A percentile compares a stretch with the other conserved stretches of the same genome.
phyloP scores from a whole-genome alignment of 129 eudicot genomes.

The Artemisia argyi region DNA sequence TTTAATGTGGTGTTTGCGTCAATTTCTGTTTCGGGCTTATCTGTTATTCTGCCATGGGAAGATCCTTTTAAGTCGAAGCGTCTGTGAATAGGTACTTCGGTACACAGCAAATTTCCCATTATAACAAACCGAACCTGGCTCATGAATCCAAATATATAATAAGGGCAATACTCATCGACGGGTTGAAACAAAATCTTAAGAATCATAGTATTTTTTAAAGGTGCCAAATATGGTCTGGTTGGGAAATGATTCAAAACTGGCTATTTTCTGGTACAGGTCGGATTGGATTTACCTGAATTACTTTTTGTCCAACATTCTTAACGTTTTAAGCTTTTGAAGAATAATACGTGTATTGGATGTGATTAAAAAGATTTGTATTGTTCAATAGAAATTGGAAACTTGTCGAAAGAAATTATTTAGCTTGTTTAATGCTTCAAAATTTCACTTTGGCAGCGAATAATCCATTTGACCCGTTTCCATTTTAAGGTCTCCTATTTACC shows the following conservation, averaged over 20 bases:
- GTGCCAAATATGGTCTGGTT: background rate
- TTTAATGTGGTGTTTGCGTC: conserved; percentile 87
- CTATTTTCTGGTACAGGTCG: background rate
- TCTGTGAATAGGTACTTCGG: conserved; percentile 73
- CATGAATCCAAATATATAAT: conserved; percentile 16
- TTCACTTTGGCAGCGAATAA: background rate
- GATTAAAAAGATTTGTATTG: background rate
- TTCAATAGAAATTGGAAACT: background rate
- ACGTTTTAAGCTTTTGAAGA: background rate
- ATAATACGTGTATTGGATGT: background rate
- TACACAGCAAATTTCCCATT: conserved; percentile 85
- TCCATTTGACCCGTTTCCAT: background rate
- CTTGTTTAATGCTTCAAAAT: background rate
- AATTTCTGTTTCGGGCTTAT: conserved; percentile 76
- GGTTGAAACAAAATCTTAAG: conserved; percentile 17
- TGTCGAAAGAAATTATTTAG: background rate
- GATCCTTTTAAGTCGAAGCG: conserved; percentile 95
- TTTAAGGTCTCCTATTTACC: background rate
- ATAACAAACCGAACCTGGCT: conserved; percentile 86
- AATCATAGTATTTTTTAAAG: background rate
- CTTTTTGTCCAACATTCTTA: background rate
- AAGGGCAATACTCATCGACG: conserved; percentile 1
- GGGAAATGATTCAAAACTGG: background rate
- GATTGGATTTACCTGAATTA: background rate
- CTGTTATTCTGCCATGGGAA: conserved; percentile 85